A percentile compares a stretch with the other conserved stretches of the same genome.
phyloP scores from a whole-genome alignment of 371 early-diverging fungal genomes.

The Mortierella sp. region DNA sequence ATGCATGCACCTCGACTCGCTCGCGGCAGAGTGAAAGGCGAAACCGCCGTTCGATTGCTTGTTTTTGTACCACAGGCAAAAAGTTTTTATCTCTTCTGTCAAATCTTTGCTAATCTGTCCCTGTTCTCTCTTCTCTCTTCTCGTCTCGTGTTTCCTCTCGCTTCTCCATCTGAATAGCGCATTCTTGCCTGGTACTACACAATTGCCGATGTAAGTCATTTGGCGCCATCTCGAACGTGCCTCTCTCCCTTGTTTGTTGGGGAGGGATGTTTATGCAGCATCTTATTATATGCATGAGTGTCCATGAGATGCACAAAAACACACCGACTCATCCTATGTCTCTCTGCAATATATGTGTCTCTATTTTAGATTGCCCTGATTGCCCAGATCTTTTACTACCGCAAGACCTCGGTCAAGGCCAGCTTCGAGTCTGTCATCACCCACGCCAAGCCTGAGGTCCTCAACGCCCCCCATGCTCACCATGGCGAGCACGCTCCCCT shows the following conservation, averaged over 20 bases:
- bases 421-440: conserved; percentile 53
- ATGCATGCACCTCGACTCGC: neutral
- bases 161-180: conserved; percentile 16
- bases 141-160: neutral
- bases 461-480: conserved; percentile 8
- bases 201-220: conserved; percentile 51
- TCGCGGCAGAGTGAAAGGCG: neutral
- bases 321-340: neutral
- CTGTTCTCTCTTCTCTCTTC: neutral
- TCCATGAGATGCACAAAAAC: neutral
- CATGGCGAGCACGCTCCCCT: conserved; percentile 30
- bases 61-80: conserved; percentile 14
- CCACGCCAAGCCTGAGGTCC: conserved; percentile 34
- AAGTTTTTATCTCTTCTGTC: neutral
- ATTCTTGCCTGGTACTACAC: conserved; percentile 57
- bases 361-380: conserved; percentile 59
- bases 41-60: conserved; percentile 38
- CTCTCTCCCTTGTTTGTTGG: neutral
- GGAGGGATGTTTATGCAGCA: neutral
- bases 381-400: conserved; percentile 69
- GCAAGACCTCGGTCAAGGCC: conserved; percentile 48
- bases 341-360: neutral
- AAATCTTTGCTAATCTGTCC: conserved; percentile 15
- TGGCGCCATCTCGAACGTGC: neutral
- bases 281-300: neutral